Evolutionary conservation across 495 filamentous ascomycete species (phyloP).

Genomic region (Letharia columbiana): DNA sequence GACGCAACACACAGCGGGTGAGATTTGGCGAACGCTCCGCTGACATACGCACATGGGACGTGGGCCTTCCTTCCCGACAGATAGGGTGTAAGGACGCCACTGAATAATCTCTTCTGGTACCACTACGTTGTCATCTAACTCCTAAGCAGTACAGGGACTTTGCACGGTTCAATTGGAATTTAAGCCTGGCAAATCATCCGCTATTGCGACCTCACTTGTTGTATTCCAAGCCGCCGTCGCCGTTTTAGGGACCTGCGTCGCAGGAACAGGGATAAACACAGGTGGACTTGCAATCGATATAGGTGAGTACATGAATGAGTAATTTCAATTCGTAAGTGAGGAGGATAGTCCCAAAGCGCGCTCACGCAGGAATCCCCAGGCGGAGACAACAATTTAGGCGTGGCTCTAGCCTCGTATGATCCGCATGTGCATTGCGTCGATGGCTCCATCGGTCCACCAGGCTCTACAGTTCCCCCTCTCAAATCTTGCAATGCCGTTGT

Average conservation of each 20-base stretch:
- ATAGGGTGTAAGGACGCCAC: background rate
- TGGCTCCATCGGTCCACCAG: background rate
- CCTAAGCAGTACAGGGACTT: background rate
- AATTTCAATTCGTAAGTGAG: too few species aligned
- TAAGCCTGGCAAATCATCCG: background rate
- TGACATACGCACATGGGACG: background rate
- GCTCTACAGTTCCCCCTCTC: background rate
- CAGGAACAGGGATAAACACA: background rate
- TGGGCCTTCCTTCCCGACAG: background rate
- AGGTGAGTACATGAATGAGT: background rate
- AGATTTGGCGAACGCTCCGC: background rate
- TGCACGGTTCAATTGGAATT: background rate
- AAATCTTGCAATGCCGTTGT: background rate
- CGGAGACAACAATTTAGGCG: background rate
- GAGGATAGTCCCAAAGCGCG: background rate
- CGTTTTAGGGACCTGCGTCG: background rate
- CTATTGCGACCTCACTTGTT: background rate
- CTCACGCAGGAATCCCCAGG: background rate
- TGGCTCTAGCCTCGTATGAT: background rate
- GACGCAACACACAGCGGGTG: background rate
- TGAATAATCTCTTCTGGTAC: background rate
- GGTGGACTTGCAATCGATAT: slow-evolving; percentile 1
- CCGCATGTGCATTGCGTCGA: slow-evolving; percentile 2
- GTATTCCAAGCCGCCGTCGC: background rate
- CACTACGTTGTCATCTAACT: background rate